Conservation (phyloP, 2,329 filamentous ascomycete species). For the Tothia fuscella region DNA sequence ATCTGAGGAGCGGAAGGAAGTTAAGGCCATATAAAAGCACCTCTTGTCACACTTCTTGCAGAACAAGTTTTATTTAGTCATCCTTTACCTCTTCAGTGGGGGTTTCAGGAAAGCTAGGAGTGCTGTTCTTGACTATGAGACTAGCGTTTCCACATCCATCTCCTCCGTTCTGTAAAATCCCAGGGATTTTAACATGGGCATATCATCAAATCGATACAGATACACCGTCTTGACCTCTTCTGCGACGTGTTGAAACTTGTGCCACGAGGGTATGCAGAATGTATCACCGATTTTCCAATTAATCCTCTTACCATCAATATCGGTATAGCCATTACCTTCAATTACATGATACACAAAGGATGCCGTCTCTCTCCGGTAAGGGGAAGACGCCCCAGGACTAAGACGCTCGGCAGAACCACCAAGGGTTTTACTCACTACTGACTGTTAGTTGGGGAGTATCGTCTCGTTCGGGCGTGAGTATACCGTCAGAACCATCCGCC, state of each 20-base stretch:
- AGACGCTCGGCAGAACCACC: slow-evolving; percentile 38
- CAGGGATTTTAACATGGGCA: slow-evolving; percentile 40
- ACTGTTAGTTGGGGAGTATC: slow-evolving; percentile 1
- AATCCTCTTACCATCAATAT: slow-evolving; percentile 27
- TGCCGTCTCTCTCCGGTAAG: slow-evolving; percentile 34
- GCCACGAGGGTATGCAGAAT: slow-evolving; percentile 43
- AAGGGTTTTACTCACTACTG: slow-evolving; percentile 34
- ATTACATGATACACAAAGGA: slow-evolving; percentile 44
- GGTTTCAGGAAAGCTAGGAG: no score
- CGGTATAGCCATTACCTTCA: slow-evolving; percentile 31
- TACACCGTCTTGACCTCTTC: slow-evolving; percentile 28
- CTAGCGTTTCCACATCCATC: slow-evolving; percentile 29
- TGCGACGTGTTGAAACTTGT: slow-evolving; percentile 37
- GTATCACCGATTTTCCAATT: slow-evolving; percentile 40
- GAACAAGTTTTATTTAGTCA: no score
- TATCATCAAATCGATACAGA: slow-evolving; percentile 43
- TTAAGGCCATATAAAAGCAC: no score
- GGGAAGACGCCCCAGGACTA: slow-evolving; percentile 24
- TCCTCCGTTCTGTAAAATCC: slow-evolving; percentile 37
- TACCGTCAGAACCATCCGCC: slow-evolving; percentile 24
- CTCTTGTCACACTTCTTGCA: no score
- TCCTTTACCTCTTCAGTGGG: no score
- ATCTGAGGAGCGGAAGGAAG: no score
- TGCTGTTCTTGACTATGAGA: no score
- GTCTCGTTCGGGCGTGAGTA: no score